A percentile compares a stretch with the other conserved stretches of the same genome.
Evolutionary conservation across 1,284 basidiomycete species (phyloP).

Genomic region (Papiliotrema flavescens): DNA sequence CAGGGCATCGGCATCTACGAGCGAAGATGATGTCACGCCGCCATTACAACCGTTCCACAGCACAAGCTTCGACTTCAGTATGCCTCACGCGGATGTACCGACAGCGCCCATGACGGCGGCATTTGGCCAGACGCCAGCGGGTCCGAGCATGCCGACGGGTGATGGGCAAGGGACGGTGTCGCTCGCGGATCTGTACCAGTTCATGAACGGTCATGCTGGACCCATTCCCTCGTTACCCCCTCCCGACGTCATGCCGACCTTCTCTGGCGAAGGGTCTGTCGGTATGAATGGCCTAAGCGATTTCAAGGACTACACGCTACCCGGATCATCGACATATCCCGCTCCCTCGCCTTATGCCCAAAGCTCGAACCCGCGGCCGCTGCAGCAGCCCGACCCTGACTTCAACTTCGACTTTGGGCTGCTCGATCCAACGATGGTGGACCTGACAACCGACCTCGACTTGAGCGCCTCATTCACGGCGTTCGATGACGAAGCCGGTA

Average conservation of each 20-base stretch:
- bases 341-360: constrained; percentile 3
- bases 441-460: constrained; percentile 3
- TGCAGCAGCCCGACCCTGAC: constrained; percentile 8
- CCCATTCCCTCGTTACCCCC: too few relatives aligned
- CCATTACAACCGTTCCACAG: background rate
- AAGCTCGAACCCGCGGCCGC: constrained; percentile 15
- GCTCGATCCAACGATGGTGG: constrained; percentile 10
- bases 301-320: background rate
- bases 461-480: background rate
- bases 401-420: constrained; percentile 11
- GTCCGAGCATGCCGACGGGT: background rate
- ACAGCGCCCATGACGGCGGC: background rate
- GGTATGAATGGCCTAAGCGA: too few relatives aligned
- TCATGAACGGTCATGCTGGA: background rate
- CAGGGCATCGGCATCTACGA: too few relatives aligned
- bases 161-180: background rate
- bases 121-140: background rate
- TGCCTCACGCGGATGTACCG: too few relatives aligned
- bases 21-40: too few relatives aligned
- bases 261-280: too few relatives aligned
- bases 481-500: background rate
- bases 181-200: background rate
- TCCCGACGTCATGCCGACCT: too few relatives aligned
- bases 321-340: background rate
- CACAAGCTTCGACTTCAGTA: background rate